phyloP scores from a whole-genome alignment of 2,329 filamentous ascomycete species.

The Akanthomyces uredinophilus region DNA sequence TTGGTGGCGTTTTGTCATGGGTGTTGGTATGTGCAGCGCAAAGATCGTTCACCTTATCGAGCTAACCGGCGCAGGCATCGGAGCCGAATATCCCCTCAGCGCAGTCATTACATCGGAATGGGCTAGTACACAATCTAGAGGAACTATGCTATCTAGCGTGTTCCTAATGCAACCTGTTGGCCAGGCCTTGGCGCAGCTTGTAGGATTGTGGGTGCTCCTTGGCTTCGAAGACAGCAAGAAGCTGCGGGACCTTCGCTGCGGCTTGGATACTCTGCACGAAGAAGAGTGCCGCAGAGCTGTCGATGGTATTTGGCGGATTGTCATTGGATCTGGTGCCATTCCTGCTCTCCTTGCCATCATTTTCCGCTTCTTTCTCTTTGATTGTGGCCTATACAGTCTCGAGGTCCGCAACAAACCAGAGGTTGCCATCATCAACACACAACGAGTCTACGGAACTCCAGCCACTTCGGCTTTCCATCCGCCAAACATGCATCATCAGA shows the following conservation, averaged over 20 bases:
- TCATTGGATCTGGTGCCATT: slow-evolving; percentile 60
- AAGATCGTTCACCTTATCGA: neutral
- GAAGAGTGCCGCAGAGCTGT: slow-evolving; percentile 42
- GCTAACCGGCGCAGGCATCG: slow-evolving; percentile 43
- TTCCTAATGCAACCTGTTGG: slow-evolving; percentile 67
- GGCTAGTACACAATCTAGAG: slow-evolving; percentile 56
- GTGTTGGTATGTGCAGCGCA: slow-evolving; percentile 35
- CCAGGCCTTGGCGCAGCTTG: slow-evolving; percentile 59
- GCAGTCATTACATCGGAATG: slow-evolving; percentile 66
- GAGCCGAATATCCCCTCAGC: slow-evolving; percentile 63
- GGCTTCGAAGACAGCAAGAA: slow-evolving; percentile 38
- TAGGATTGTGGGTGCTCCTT: slow-evolving; percentile 50
- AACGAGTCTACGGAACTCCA: slow-evolving; percentile 49
- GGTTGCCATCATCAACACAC: slow-evolving; percentile 54
- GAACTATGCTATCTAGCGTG: slow-evolving; percentile 62
- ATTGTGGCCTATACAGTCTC: slow-evolving; percentile 60
- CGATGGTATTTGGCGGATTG: slow-evolving; percentile 62
- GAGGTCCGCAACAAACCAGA: slow-evolving; percentile 59
- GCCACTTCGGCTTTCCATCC: slow-evolving; percentile 14
- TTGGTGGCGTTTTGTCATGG: slow-evolving; percentile 53
- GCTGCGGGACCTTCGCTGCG: slow-evolving; percentile 42
- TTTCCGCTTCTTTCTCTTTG: slow-evolving; percentile 62
- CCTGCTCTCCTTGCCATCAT: slow-evolving; percentile 59
- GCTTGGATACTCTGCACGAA: slow-evolving; percentile 39
- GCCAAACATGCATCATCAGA: slow-evolving; percentile 6